Conservation (phyloP, 257 asterid species). For the Anisodus acutangulus region DNA sequence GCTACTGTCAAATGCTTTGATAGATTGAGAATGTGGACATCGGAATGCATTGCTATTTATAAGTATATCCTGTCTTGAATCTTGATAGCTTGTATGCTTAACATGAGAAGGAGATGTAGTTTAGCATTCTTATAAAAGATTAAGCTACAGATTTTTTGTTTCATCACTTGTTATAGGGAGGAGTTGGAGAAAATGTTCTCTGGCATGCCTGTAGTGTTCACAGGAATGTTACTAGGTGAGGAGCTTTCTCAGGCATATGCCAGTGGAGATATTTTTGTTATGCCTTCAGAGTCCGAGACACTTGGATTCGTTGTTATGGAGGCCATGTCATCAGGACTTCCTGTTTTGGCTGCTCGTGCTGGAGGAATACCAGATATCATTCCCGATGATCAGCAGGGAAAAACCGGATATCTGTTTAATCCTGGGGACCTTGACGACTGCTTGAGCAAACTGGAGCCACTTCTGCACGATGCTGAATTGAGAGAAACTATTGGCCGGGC, state of each 20-base stretch:
- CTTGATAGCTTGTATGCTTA: neutral
- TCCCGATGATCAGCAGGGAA: slow-evolving; percentile 85
- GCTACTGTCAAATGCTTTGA: neutral
- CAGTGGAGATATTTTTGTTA: slow-evolving; percentile 84
- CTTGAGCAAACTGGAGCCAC: slow-evolving; percentile 77
- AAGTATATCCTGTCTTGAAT: neutral
- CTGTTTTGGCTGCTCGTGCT: slow-evolving; percentile 95
- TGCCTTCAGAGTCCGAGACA: slow-evolving; percentile 97
- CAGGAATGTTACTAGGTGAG: slow-evolving; percentile 89
- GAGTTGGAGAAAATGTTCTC: slow-evolving; percentile 79
- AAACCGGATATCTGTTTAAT: slow-evolving; percentile 69
- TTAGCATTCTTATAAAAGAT: neutral
- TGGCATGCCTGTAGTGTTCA: slow-evolving; percentile 82
- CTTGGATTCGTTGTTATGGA: slow-evolving; percentile 89
- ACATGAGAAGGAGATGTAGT: neutral
- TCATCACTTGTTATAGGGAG: slow-evolving; percentile 48
- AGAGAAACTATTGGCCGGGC: slow-evolving; percentile 76
- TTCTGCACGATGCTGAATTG: slow-evolving; percentile 57
- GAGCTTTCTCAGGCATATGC: slow-evolving; percentile 97
- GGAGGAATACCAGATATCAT: slow-evolving; percentile 95
- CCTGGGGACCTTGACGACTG: slow-evolving; percentile 95
- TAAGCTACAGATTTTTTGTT: neutral
- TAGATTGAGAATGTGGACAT: neutral
- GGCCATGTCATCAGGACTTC: slow-evolving; percentile 97
- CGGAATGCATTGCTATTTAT: neutral